Evolutionary conservation across 441 rosid species (phyloP).

Genomic region (Daphne laureola): DNA sequence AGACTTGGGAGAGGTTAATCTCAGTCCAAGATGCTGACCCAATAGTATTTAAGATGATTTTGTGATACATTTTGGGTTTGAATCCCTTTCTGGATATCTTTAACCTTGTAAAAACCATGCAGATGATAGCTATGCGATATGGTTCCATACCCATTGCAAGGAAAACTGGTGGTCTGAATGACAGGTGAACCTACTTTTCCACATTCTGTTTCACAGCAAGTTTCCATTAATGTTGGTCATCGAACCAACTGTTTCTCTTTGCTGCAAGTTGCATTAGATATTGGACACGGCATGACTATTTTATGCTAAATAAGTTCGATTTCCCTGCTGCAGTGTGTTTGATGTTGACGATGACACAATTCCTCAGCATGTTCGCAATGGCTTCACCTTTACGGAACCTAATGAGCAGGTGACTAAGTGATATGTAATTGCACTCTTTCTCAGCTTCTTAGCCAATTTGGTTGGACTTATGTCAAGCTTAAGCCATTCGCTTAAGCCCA

Average conservation of each 20-base stretch:
- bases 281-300: conserved; percentile 1
- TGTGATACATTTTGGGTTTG: neutral
- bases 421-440: no score
- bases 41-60: neutral
- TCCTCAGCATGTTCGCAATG: conserved; percentile 61
- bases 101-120: conserved; percentile 6
- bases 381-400: conserved; percentile 61
- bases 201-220: neutral
- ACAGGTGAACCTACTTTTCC: conserved; percentile 43
- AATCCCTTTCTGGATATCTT: neutral
- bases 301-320: conserved; percentile 7
- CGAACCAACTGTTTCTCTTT: no score
- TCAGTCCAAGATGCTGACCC: neutral
- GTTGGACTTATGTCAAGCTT: no score
- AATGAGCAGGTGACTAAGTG: conserved; percentile 61
- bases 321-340: conserved; percentile 49
- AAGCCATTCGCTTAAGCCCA: no score
- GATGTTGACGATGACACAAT: conserved; percentile 75
- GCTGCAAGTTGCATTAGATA: no score
- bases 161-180: conserved; percentile 90
- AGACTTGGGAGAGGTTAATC: neutral
- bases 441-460: no score
- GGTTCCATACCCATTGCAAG: conserved; percentile 84
- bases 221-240: no score
- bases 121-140: conserved; percentile 96